These are phyloP conservation scores for Stenogyne calaminthoides DNA, from an alignment of 305 asterid species.

Conservation along the genomic window DNA sequence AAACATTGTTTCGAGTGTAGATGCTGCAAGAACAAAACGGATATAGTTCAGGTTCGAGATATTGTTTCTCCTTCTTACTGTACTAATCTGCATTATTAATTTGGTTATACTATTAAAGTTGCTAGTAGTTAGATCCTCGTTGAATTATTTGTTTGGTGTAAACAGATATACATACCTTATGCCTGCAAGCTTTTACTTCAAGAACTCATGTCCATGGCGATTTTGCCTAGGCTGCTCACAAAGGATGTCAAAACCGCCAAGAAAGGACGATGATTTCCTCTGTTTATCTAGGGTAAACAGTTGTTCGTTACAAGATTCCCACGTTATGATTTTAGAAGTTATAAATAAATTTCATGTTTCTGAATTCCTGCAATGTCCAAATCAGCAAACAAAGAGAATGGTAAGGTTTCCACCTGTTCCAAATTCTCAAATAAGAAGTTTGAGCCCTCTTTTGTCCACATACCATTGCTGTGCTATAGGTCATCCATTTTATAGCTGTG, in stretches of 20 bases:
- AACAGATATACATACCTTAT: slow-evolving; percentile 55
- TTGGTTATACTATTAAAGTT: neutral
- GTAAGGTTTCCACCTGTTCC: slow-evolving; percentile 39
- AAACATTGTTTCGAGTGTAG: slow-evolving; percentile 78
- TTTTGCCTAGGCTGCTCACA: slow-evolving; percentile 56
- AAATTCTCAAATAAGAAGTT: slow-evolving; percentile 51
- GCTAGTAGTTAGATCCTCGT: neutral
- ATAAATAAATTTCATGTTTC: neutral
- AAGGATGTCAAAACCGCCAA: slow-evolving; percentile 30
- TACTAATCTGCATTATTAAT: neutral
- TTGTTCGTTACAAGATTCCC: neutral
- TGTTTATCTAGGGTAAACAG: neutral
- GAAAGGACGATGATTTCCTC: slow-evolving; percentile 16
- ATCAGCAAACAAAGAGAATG: slow-evolving; percentile 24
- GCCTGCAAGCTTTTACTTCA: slow-evolving; percentile 69
- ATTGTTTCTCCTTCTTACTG: neutral
- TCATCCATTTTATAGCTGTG: slow-evolving; percentile 38
- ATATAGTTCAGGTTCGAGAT: slow-evolving; percentile 72
- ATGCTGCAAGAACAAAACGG: slow-evolving; percentile 84
- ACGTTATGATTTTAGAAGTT: neutral
- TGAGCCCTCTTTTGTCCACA: slow-evolving; percentile 44
- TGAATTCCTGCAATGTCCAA: slow-evolving; percentile 31
- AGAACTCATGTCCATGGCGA: slow-evolving; percentile 74
- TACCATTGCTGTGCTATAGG: slow-evolving; percentile 37
- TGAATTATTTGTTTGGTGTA: neutral